Percentiles rank a stretch among this genome's conserved stretches.
Evolutionary conservation across 73 alveolate genomes (phyloP).

Genomic region (Paramecium biaurelia): DNA sequence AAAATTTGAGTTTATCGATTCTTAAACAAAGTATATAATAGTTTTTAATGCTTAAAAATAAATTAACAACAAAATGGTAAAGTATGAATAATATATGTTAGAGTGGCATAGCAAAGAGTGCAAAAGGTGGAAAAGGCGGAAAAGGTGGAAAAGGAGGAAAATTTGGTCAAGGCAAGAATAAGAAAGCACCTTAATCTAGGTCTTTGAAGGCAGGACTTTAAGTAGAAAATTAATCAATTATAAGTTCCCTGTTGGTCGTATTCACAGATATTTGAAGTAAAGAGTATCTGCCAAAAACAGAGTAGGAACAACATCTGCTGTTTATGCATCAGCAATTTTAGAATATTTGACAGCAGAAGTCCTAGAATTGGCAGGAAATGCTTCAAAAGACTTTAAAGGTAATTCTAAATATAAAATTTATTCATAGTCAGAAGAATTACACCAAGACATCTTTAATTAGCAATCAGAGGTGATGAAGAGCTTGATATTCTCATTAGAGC

Average conservation of each 20-base stretch:
- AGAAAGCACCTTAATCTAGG: slow-evolving; percentile 96
- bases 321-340: slow-evolving; percentile 96
- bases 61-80: slow-evolving; percentile 40
- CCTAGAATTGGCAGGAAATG: slow-evolving; percentile 98
- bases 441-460: slow-evolving; percentile 97
- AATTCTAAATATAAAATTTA: background rate
- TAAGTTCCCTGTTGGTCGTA: slow-evolving; percentile 99
- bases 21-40: background rate
- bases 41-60: background rate
- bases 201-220: slow-evolving; percentile 97
- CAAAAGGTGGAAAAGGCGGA: slow-evolving; percentile 89
- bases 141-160: slow-evolving; percentile 93
- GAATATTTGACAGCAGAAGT: slow-evolving; percentile 99
- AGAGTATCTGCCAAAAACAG: slow-evolving; percentile 91
- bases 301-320: slow-evolving; percentile 99
- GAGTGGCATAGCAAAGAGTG: slow-evolving; percentile 57
- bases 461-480: slow-evolving; percentile 99
- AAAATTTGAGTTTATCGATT: slow-evolving; percentile 40
- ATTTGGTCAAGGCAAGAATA: slow-evolving; percentile 80
- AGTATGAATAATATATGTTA: background rate
- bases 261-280: slow-evolving; percentile 94
- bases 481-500: slow-evolving; percentile 97
- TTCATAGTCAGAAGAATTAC: slow-evolving; percentile 90
- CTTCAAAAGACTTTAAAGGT: slow-evolving; percentile 93
- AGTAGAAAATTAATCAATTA: slow-evolving; percentile 58